phyloP scores from a whole-genome alignment of 768 basidiomycete genomes.

The Pleurotus citrinopileatus region DNA sequence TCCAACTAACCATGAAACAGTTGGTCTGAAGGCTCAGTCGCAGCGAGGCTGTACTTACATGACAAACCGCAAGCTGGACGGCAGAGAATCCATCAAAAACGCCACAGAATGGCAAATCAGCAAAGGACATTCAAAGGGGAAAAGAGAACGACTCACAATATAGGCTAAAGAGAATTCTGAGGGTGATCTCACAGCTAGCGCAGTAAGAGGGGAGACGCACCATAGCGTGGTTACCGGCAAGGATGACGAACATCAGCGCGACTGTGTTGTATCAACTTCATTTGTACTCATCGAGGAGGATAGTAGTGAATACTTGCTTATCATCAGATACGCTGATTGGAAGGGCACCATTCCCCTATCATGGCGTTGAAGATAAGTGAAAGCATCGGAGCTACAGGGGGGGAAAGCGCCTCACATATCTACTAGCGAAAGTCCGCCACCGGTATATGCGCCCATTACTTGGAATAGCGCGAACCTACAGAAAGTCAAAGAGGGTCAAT shows the following conservation, averaged over 20 bases:
- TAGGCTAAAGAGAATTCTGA: constrained; percentile 39
- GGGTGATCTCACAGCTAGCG: not conserved
- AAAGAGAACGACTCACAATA: constrained; percentile 44
- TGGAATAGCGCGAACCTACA: constrained; percentile 43
- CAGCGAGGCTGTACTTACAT: constrained; percentile 40
- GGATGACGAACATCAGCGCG: constrained; percentile 55
- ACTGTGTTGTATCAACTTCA: constrained; percentile 27
- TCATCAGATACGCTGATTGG: constrained; percentile 62
- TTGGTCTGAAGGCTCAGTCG: not conserved
- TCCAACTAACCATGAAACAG: constrained; percentile 51
- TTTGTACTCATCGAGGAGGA: not conserved
- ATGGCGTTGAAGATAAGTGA: too few species aligned
- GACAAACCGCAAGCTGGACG: constrained; percentile 49
- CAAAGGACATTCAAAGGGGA: not conserved
- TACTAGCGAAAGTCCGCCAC: constrained; percentile 65
- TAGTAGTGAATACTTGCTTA: constrained; percentile 31
- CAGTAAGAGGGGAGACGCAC: constrained; percentile 34
- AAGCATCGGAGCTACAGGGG: not conserved
- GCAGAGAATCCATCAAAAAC: too few species aligned
- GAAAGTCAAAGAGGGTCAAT: not conserved
- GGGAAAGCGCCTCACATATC: constrained; percentile 41
- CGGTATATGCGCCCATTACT: constrained; percentile 53
- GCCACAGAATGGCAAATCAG: not conserved
- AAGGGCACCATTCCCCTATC: constrained; percentile 70
- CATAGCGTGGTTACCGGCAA: constrained; percentile 77